Evolutionary conservation across 257 asterid genomes (phyloP).

Genomic region (Salvia splendens): DNA sequence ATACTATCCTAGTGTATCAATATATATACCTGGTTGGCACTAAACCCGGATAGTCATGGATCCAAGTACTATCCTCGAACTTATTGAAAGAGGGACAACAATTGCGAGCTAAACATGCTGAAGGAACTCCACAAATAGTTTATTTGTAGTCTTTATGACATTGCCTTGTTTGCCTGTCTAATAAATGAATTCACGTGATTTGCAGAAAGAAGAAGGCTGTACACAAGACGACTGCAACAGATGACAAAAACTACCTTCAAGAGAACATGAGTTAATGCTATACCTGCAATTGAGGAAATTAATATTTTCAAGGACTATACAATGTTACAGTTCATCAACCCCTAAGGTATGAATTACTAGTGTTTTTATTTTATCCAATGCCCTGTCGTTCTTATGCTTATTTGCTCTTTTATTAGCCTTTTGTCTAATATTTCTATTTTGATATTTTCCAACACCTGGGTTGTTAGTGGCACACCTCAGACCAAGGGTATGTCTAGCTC

Average conservation of each 20-base stretch:
- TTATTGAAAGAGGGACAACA: too few species aligned
- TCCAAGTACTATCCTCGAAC: too few species aligned
- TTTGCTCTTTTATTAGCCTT: neutral
- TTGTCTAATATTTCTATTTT: too few species aligned
- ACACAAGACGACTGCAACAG: slow-evolving; percentile 71
- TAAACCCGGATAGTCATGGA: too few species aligned
- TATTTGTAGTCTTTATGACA: neutral
- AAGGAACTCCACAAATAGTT: too few species aligned
- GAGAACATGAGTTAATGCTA: slow-evolving; percentile 70
- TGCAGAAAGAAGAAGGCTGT: slow-evolving; percentile 74
- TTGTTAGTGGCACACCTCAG: slow-evolving; percentile 74
- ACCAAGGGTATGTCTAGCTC: slow-evolving; percentile 55
- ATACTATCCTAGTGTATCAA: too few species aligned
- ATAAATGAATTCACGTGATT: neutral
- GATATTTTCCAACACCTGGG: slow-evolving; percentile 60
- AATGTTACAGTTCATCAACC: slow-evolving; percentile 62
- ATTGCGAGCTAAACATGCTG: too few species aligned
- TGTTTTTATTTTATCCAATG: neutral
- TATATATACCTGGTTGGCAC: too few species aligned
- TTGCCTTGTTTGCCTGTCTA: neutral
- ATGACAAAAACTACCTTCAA: slow-evolving; percentile 70
- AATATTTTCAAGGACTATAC: slow-evolving; percentile 73
- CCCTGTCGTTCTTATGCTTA: too few species aligned
- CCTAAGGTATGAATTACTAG: slow-evolving; percentile 46
- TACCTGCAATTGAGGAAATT: slow-evolving; percentile 72